Conservation (phyloP, 257 asterid genomes). For the Knoxia roxburghii region DNA sequence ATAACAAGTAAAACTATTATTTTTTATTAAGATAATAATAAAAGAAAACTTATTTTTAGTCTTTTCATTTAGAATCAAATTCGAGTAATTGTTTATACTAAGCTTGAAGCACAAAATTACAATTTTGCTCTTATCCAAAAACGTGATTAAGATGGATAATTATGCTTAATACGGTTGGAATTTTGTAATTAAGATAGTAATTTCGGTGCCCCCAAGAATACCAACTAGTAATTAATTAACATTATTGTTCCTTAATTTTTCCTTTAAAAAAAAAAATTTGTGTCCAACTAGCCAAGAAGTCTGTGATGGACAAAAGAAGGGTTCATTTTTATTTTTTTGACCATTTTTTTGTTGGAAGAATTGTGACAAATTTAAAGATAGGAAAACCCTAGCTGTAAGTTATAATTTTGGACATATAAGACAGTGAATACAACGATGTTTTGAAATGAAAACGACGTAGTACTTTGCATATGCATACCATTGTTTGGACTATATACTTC, state of each 20-base stretch:
- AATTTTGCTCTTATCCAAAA: background rate
- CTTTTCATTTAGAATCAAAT: too few species aligned
- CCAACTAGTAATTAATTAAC: too few species aligned
- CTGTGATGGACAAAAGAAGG: background rate
- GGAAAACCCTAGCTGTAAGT: background rate
- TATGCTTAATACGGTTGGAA: background rate
- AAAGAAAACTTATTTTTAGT: too few species aligned
- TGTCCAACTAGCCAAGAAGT: background rate
- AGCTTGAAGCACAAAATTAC: too few species aligned
- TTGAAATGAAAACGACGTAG: too few species aligned
- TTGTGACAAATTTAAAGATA: background rate
- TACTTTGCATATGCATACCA: background rate
- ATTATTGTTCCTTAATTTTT: too few species aligned
- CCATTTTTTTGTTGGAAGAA: background rate
- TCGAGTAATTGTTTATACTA: too few species aligned
- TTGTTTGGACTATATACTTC: background rate
- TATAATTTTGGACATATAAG: too few species aligned
- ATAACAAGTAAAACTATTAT: too few species aligned
- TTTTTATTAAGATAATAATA: too few species aligned
- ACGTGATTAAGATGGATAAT: slow-evolving; percentile 1
- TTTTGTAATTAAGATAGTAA: background rate
- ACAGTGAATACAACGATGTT: too few species aligned
- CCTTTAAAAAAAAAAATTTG: too few species aligned
- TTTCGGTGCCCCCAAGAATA: slow-evolving; percentile 13
- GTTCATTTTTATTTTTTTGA: background rate